Conservation (phyloP, 345 rosid species). For the Eucalyptus pauciflora region DNA sequence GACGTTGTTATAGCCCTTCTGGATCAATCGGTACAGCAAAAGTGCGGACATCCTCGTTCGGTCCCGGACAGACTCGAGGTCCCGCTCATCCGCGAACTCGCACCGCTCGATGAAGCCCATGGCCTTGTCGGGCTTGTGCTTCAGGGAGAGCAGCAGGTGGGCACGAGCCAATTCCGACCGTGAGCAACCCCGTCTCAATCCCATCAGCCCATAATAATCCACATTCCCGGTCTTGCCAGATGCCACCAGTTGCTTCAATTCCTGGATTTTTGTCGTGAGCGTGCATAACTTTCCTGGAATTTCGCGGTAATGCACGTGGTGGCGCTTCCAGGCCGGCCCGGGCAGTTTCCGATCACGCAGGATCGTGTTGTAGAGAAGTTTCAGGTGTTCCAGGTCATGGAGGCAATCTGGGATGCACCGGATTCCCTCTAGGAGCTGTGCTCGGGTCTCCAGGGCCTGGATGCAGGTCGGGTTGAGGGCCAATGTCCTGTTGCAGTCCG, state of each 20-base stretch:
- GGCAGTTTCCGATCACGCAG: conserved; percentile 82
- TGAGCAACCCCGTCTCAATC: conserved; percentile 76
- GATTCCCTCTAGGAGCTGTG: conserved; percentile 61
- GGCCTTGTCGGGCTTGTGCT: conserved; percentile 86
- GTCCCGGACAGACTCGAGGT: conserved; percentile 65
- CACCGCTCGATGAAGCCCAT: conserved; percentile 61
- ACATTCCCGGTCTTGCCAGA: conserved; percentile 71
- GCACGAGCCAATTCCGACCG: conserved; percentile 89
- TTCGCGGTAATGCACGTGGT: conserved; percentile 70
- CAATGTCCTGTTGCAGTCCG: conserved; percentile 82
- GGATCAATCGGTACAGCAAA: conserved; percentile 73
- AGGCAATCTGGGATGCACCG: conserved; percentile 85
- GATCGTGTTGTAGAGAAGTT: conserved; percentile 77
- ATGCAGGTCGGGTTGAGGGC: conserved; percentile 83
- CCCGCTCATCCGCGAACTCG: conserved; percentile 57
- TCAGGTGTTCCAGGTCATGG: conserved; percentile 90
- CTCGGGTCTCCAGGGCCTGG: conserved; percentile 86
- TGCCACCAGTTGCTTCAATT: conserved; percentile 63
- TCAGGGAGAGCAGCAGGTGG: conserved; percentile 52
- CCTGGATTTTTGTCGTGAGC: conserved; percentile 49
- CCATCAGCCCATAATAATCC: conserved; percentile 77
- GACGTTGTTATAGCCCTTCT: conserved; percentile 63
- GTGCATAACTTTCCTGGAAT: conserved; percentile 78
- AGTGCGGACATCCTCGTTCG: conserved; percentile 72
- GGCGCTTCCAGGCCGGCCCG: conserved; percentile 94